A percentile compares a stretch with the other conserved stretches of the same genome.
phyloP scores from a whole-genome alignment of 768 basidiomycete genomes.

The Mrakia blollopis region DNA sequence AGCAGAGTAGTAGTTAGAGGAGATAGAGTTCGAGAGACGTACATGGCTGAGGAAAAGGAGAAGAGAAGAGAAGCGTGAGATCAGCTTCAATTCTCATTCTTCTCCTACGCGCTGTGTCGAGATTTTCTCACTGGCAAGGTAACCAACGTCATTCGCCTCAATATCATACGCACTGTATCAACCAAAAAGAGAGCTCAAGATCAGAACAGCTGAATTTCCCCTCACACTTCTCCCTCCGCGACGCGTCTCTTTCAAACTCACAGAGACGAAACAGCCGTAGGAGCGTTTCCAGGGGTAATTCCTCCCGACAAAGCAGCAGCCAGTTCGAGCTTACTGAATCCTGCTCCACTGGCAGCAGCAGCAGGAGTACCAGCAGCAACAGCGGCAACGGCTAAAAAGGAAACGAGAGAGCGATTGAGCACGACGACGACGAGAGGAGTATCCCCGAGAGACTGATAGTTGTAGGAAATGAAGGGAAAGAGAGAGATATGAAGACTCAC shows the following conservation, averaged over 20 bases:
- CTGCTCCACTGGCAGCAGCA: not conserved
- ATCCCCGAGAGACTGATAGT: not conserved
- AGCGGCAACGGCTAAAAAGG: not conserved
- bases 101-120: slow-evolving; percentile 35
- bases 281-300: not conserved
- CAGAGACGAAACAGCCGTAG: not conserved
- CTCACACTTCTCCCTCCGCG: too few species aligned
- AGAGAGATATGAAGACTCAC: not conserved
- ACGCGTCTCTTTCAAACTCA: not conserved
- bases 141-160: slow-evolving; percentile 48
- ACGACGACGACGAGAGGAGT: too few species aligned
- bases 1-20: not conserved
- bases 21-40: not conserved
- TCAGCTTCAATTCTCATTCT: not conserved
- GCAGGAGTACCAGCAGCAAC: not conserved
- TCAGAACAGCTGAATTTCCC: not conserved
- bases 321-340: not conserved
- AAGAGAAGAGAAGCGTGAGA: not conserved
- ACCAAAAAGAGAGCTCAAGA: not conserved
- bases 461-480: not conserved
- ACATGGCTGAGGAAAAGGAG: not conserved
- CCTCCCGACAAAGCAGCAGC: not conserved
- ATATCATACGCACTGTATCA: slow-evolving; percentile 63
- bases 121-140: slow-evolving; percentile 42
- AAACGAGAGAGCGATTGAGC: not conserved